Conservation (phyloP, 495 filamentous ascomycete species). For the Neurospora sp. region DNA sequence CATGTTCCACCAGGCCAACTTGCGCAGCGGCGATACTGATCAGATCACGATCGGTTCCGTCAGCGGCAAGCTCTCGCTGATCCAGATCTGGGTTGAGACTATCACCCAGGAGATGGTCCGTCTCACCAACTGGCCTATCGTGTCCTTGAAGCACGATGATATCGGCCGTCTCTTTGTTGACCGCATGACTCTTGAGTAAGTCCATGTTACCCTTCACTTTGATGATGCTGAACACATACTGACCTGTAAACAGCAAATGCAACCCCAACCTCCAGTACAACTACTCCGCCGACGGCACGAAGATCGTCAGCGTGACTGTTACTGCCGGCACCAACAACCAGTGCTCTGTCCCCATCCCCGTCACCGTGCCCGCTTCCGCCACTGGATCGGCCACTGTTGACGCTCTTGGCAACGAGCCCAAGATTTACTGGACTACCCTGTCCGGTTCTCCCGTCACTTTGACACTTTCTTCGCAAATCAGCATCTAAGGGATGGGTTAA, state of each 20-base stretch:
- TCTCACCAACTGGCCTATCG: constrained; percentile 48
- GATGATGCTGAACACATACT: not conserved
- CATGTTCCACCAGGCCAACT: constrained; percentile 52
- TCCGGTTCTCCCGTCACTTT: constrained; percentile 43
- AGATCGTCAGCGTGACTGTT: constrained; percentile 43
- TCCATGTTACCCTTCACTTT: not conserved
- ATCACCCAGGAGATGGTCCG: constrained; percentile 47
- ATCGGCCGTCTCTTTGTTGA: constrained; percentile 41
- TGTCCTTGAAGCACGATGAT: constrained; percentile 46
- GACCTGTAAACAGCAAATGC: constrained; percentile 25
- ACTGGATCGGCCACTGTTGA: constrained; percentile 37
- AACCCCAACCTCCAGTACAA: constrained; percentile 39
- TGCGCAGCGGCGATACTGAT: constrained; percentile 39
- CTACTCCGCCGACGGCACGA: constrained; percentile 24
- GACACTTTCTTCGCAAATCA: constrained; percentile 19
- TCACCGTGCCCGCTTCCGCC: constrained; percentile 42
- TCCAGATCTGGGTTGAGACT: constrained; percentile 54
- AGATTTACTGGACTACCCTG: constrained; percentile 49
- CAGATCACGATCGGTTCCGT: constrained; percentile 43
- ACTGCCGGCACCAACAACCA: constrained; percentile 36
- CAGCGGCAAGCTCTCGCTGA: constrained; percentile 38
- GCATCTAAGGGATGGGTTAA: not conserved
- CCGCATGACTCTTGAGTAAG: constrained; percentile 42
- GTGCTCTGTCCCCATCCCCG: constrained; percentile 43
- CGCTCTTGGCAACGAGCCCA: constrained; percentile 47